Evolutionary conservation across 2,329 filamentous ascomycete species (phyloP), one percentile per base, ranked within the genome.

Genomic region (Dichotomopilus funicola): DNA sequence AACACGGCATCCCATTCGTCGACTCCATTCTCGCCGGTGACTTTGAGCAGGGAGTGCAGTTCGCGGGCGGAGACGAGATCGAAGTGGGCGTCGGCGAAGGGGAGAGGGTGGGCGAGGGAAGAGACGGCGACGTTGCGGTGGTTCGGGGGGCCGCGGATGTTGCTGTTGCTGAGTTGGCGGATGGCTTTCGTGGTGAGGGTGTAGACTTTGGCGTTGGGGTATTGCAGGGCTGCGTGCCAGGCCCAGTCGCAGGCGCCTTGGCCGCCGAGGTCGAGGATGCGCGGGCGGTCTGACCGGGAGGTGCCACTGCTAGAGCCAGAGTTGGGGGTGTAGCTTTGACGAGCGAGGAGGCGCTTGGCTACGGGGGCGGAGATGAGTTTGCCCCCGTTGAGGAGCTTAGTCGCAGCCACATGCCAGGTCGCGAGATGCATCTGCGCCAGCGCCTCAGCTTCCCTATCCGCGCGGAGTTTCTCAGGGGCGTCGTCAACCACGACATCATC

Each of bases 1-100:
- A 97, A 78, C 59, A 89, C 94, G 49, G 85, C 78, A 67, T 95
- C 89, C 79, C 91, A 96, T 72, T 97, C 92, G 66, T 97, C 90
- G 56, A 83, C 76, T 42, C 81, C 79, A 61, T 87, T 81, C 65
- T 85, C 81, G 35, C 78, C 79, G 34, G 80, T 77, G 41, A 86
- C 83, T 71, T 92, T 94, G 64, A 99, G 82, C 41, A 95, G 80
- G 52, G 86, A 83, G 71, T 96, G 89, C 48, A 99, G 80, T 55
- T 91, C 89, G 38, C 92, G 87, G 1, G 91, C 90, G 2, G 89
- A 96, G 65, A 99, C 83, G 61, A 96, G 83, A 66, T 97, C 92
- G 66, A 99, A 99, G 68, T 91, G 85, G 62, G 85, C 83, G 65
- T 89, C 83, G 6, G 84, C 82, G 73, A 97, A 99, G 0, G 94